Percentiles rank a stretch among this genome's conserved stretches.
phyloP scores from a whole-genome alignment of 179 eudicot species.

The Kewa caespitosa region DNA sequence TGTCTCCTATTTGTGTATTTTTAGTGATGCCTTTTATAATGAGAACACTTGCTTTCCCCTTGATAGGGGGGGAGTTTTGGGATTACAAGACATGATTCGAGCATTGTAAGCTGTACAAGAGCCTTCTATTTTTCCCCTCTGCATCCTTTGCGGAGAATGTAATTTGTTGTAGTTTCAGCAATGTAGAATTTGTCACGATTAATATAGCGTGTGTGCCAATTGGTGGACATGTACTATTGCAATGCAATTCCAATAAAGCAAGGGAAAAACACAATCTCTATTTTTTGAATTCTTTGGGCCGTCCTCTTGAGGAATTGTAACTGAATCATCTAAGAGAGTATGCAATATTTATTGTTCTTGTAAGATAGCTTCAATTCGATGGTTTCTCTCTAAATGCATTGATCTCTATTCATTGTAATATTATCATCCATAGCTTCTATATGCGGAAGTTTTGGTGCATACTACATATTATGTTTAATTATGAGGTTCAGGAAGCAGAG shows the following conservation, averaged over 20 bases:
- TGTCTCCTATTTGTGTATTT: constrained; percentile 41
- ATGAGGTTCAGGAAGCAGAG: background rate
- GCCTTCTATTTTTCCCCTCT: constrained; percentile 31
- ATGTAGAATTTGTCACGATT: constrained; percentile 64
- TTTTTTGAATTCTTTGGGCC: constrained; percentile 22
- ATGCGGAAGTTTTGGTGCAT: background rate
- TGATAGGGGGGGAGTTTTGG: constrained; percentile 41
- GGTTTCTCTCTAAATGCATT: background rate
- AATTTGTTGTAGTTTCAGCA: constrained; percentile 62
- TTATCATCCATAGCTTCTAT: too few species aligned
- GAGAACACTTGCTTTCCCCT: constrained; percentile 34
- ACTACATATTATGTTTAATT: background rate
- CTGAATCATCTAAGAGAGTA: too few species aligned
- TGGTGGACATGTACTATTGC: constrained; percentile 48
- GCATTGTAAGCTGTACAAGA: constrained; percentile 45
- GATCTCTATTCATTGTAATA: too few species aligned
- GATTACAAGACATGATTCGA: constrained; percentile 37
- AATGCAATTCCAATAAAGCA: constrained; percentile 40
- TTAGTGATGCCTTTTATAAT: constrained; percentile 40
- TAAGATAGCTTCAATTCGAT: too few species aligned
- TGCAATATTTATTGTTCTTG: background rate
- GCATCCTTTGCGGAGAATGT: constrained; percentile 33
- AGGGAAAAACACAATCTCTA: constrained; percentile 33
- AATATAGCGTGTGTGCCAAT: constrained; percentile 39
- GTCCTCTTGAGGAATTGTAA: background rate